Evolutionary conservation across 306 rosid species (phyloP), one percentile per base, ranked within the genome.

Genomic region (Begonia masoniana): DNA sequence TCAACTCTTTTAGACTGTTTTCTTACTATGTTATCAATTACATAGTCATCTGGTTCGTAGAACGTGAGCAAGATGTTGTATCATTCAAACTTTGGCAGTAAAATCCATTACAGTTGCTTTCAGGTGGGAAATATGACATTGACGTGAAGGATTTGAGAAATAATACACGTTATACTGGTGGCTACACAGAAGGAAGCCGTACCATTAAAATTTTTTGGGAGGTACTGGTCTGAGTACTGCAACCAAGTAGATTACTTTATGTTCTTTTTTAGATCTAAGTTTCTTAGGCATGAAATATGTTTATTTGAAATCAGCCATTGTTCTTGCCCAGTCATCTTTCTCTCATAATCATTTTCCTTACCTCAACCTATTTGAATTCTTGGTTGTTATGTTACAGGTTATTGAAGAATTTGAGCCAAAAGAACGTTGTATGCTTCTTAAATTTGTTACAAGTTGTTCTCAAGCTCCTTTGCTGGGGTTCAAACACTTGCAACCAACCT

Each of bases 381-480:
- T 31, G 39, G 39, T 31, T 31, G 39, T 31, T 31, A 31, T 7
- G 14, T 3, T 43, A 14, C 77, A 91, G 97, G 96, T 86, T 63
- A 43, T 86, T 16, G 71, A 69, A 68, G 79, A 76, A 54, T 81
- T 91, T 62, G 78, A 86, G 74, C 94, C 99, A 49, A 54, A 70
- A 57, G 88, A 91, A 52, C 96, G 99, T 10, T 86, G 99, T 46
- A 69, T 77, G 96, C 86, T 91, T 76, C 84, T 91, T 52, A 91
- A 91, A 74, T 91, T 91, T 52, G 96, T 91, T 56, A 83, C 99
- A 56, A 91, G 99, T 70, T 91, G 99, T 81, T 91, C 96, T 66
- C 83, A 96, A 66, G 94, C 94, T 71, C 99, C 99, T 55, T 74
- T 91, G 72, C 94, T 91, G 69, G 99, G 96, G 65, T 91, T 91